Evolutionary conservation across 164 flowering plant genomes (phyloP), one percentile per base, ranked within the genome.

Genomic region (Litsea cubeba): DNA sequence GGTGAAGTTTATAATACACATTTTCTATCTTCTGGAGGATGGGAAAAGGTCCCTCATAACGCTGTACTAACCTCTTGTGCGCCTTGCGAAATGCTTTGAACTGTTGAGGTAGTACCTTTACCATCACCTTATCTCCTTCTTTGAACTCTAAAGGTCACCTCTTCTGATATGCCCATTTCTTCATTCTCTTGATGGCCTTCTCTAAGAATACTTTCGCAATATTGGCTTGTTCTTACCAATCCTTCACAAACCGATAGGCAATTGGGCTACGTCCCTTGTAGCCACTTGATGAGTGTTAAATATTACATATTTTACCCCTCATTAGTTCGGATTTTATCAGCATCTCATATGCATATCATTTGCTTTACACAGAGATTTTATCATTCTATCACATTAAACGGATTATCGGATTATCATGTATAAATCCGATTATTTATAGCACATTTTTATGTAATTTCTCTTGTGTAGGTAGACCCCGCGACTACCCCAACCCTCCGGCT

Each of bases 161-260:
- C 46, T 30, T 66, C 1, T 23, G 10, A 40, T 68, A 28, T 12
- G 30, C 73, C 46, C 25, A 28, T 30, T 60, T 60, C 51, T 62
- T 72, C 40, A 72, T 72, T n/a, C n/a, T 2, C 57, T 72, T 23
- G 12, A 22, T 12, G 12, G 74, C 74, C 15, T 62, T 62, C 25
- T 62, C 51, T 12, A 60, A 26, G 26, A 17, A 62, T 1, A 22
- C 7, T 24, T 63, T 71, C 7, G 30, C 68, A 10, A 72, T n/a
- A 3, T 62, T 2, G 10, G 26, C 5, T 40, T 17, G 7, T 50
- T 72, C 74, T 62, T 72, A 58, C 68, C 68, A 72, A 30, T 72
- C 74, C 50, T 72, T 72, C 12, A 54, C 57, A 40, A 72, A 72
- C 25, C 28, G 26, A 22, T 49, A 65, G 12, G 62, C 24, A 3